Evolutionary conservation across 176 grass and related monocot species (phyloP).

Genomic region (Tuctoria greenei): DNA sequence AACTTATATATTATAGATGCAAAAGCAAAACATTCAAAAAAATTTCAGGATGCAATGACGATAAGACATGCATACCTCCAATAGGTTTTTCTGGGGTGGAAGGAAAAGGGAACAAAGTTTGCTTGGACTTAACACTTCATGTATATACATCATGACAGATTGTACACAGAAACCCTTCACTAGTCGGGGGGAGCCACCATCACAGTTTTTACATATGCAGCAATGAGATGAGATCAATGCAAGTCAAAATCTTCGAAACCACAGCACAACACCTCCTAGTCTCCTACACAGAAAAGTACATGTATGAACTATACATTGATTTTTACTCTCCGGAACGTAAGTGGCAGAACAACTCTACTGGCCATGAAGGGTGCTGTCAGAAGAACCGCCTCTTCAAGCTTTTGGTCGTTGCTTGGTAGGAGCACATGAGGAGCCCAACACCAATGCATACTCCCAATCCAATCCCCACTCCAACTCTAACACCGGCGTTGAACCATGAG

Average conservation of each 20-base stretch:
- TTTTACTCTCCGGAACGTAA: background rate
- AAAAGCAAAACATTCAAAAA: background rate
- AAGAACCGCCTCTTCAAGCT: constrained; percentile 86
- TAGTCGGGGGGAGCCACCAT: constrained; percentile 5
- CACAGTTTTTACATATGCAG: constrained; percentile 13
- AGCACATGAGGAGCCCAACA: constrained; percentile 86
- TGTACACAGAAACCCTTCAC: background rate
- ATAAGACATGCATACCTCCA: background rate
- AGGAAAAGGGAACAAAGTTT: background rate
- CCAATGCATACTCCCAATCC: constrained; percentile 93
- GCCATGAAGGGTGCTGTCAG: constrained; percentile 20
- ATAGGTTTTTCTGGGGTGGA: background rate
- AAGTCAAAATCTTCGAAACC: constrained; percentile 19
- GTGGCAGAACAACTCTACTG: background rate
- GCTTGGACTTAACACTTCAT: background rate
- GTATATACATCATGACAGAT: background rate
- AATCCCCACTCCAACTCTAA: constrained; percentile 85
- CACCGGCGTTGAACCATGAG: constrained; percentile 94
- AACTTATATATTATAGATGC: background rate
- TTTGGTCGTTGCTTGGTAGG: constrained; percentile 81
- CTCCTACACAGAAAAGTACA: constrained; percentile 19
- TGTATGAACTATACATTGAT: constrained; percentile 27
- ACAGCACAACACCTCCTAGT: background rate
- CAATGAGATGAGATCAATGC: constrained; percentile 21
- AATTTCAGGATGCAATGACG: background rate